Conservation (phyloP, 768 basidiomycete genomes). For the Mycena crocata region DNA sequence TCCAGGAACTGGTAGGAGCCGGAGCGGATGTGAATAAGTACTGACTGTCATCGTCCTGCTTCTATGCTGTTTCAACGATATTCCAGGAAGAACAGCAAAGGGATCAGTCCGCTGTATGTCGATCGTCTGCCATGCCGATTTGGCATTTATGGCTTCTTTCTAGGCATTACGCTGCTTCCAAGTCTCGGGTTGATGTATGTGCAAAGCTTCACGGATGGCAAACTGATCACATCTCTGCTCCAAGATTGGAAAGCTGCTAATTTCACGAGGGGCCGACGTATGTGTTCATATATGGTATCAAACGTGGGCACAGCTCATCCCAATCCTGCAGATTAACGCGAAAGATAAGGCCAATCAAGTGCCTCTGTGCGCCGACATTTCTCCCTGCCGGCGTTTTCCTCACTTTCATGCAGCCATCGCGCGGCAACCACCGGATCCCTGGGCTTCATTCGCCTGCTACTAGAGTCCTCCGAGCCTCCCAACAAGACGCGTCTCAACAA, state of each 20-base stretch:
- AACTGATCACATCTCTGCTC: constrained; percentile 43
- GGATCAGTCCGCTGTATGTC: constrained; percentile 83
- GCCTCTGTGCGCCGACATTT: constrained; percentile 72
- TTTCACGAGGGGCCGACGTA: constrained; percentile 92
- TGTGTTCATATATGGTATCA: constrained; percentile 52
- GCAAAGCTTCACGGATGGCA: constrained; percentile 31
- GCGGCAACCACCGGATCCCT: constrained; percentile 96
- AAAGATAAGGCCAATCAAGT: constrained; percentile 94
- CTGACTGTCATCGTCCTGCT: constrained; percentile 34
- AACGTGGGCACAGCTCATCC: constrained; percentile 47
- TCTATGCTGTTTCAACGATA: constrained; percentile 28
- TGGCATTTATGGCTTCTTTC: constrained; percentile 30
- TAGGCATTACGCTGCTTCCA: constrained; percentile 95
- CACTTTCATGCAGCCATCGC: constrained; percentile 73
- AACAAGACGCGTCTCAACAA: constrained; percentile 89
- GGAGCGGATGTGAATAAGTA: constrained; percentile 83
- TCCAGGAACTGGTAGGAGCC: constrained; percentile 81
- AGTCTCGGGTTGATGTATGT: constrained; percentile 84
- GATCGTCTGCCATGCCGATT: constrained; percentile 23
- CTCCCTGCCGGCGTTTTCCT: constrained; percentile 38
- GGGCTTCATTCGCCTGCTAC: constrained; percentile 87
- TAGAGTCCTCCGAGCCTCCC: constrained; percentile 82
- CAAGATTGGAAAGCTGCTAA: constrained; percentile 89
- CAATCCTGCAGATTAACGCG: constrained; percentile 80
- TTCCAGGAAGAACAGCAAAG: constrained; percentile 79